A percentile compares a stretch with the other conserved stretches of the same genome.
Evolutionary conservation across 768 basidiomycete species (phyloP).

Genomic region (Epithele typhae): DNA sequence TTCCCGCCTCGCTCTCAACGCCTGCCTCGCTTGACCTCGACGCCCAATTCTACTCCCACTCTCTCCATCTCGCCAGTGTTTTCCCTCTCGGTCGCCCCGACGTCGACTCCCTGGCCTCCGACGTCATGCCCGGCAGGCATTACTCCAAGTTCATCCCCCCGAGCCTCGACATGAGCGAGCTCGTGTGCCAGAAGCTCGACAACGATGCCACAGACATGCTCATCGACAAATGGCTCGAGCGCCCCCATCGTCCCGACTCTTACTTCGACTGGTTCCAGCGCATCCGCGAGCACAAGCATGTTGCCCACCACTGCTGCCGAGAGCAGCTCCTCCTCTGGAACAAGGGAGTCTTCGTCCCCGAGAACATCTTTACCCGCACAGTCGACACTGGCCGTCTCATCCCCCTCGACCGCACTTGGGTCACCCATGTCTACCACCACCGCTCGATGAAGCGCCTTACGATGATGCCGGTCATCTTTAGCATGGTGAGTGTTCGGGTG

Average conservation of each 20-base stretch:
- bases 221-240: constrained; percentile 80
- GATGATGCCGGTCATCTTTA: constrained; percentile 80
- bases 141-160: constrained; percentile 69
- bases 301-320: constrained; percentile 36
- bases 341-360: constrained; percentile 74
- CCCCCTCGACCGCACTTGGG: constrained; percentile 79
- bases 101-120: background rate
- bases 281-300: constrained; percentile 62
- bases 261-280: constrained; percentile 77
- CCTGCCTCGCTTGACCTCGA: background rate
- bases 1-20: constrained; percentile 3
- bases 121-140: constrained; percentile 17
- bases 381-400: constrained; percentile 76
- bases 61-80: background rate
- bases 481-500: constrained; percentile 51
- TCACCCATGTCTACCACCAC: constrained; percentile 77
- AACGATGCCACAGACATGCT: constrained; percentile 73
- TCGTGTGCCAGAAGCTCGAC: constrained; percentile 73
- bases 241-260: constrained; percentile 58
- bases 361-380: constrained; percentile 76
- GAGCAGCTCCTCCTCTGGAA: constrained; percentile 45
- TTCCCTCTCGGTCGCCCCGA: background rate
- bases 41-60: background rate
- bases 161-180: constrained; percentile 68
- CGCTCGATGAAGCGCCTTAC: constrained; percentile 67